Percentiles rank a stretch among this genome's conserved stretches.
phyloP scores from a whole-genome alignment of 495 filamentous ascomycete species.

The Tuber brumale region DNA sequence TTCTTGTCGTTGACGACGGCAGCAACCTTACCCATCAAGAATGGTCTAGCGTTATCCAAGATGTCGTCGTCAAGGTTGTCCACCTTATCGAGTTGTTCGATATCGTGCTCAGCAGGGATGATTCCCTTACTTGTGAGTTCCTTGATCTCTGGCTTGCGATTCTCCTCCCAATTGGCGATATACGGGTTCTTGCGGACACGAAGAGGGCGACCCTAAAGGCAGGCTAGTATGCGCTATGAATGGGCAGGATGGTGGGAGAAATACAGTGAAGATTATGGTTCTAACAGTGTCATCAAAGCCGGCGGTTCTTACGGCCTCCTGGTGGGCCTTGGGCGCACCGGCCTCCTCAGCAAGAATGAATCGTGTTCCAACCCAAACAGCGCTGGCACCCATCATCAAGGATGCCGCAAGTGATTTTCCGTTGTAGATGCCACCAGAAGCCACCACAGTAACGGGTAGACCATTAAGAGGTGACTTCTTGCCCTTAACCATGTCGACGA shows the following conservation, averaged over 20 bases:
- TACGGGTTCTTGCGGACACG: conserved; percentile 89
- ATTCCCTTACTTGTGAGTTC: conserved; percentile 78
- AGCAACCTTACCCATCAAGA: conserved; percentile 93
- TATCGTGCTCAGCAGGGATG: conserved; percentile 88
- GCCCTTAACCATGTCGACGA: conserved; percentile 72
- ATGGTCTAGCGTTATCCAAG: conserved; percentile 85
- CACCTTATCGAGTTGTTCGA: conserved; percentile 65
- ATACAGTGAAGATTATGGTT: conserved; percentile 92
- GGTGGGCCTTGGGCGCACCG: conserved; percentile 85
- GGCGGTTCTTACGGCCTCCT: conserved; percentile 89
- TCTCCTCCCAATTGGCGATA: conserved; percentile 92
- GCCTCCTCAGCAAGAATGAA: conserved; percentile 93
- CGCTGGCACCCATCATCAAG: conserved; percentile 84
- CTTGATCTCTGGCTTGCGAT: conserved; percentile 82
- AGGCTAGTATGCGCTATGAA: conserved; percentile 4
- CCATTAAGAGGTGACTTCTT: conserved; percentile 83
- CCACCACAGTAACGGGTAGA: conserved; percentile 77
- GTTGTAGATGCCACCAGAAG: conserved; percentile 91
- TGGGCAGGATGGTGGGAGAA: conserved; percentile 17
- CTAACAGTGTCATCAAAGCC: conserved; percentile 90
- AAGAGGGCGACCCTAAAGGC: conserved; percentile 67
- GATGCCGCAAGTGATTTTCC: conserved; percentile 83
- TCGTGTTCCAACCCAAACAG: conserved; percentile 93
- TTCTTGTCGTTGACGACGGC: conserved; percentile 92
- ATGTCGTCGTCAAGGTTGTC: conserved; percentile 59